Conservation (phyloP, 305 asterid genomes). For the Fraxinus baroniana region DNA sequence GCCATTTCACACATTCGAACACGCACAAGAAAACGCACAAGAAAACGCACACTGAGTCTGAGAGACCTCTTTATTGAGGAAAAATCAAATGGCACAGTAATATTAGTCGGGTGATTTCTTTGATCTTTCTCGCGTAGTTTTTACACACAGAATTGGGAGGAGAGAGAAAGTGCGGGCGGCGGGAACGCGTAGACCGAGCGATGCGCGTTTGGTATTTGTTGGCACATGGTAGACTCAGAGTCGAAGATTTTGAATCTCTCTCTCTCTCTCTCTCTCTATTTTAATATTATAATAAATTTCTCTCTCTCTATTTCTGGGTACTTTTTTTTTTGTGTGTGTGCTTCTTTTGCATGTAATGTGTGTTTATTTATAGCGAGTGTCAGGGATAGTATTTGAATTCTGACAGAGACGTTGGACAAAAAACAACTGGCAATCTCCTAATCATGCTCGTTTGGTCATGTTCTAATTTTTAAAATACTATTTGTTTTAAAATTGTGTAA, state of each 20-base stretch:
- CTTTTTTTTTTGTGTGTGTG: too few relatives aligned
- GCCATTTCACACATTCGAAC: conserved; percentile 26
- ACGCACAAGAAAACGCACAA: background rate
- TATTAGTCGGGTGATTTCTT: background rate
- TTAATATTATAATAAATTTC: background rate
- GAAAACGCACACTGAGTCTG: background rate
- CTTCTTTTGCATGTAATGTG: conserved; percentile 17
- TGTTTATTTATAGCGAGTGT: conserved; percentile 20
- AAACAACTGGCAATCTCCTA: too few relatives aligned
- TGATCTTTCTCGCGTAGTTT: conserved; percentile 26
- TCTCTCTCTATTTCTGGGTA: background rate
- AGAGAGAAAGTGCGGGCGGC: conserved; percentile 41
- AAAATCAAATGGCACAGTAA: conserved; percentile 9
- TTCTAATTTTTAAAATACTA: too few relatives aligned
- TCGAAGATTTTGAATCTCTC: conserved; percentile 28
- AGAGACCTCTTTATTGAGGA: background rate
- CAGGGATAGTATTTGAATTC: background rate
- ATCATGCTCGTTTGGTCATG: too few relatives aligned
- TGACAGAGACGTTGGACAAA: background rate
- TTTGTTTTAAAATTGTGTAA: too few relatives aligned
- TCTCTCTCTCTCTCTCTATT: background rate
- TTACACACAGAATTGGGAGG: conserved; percentile 19
- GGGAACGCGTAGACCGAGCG: conserved; percentile 32
- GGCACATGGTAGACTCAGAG: conserved; percentile 23
- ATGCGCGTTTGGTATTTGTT: conserved; percentile 32